Percentiles rank a stretch among this genome's conserved stretches.
phyloP scores from a whole-genome alignment of 495 filamentous ascomycete species.

The Filosporella fistucella region DNA sequence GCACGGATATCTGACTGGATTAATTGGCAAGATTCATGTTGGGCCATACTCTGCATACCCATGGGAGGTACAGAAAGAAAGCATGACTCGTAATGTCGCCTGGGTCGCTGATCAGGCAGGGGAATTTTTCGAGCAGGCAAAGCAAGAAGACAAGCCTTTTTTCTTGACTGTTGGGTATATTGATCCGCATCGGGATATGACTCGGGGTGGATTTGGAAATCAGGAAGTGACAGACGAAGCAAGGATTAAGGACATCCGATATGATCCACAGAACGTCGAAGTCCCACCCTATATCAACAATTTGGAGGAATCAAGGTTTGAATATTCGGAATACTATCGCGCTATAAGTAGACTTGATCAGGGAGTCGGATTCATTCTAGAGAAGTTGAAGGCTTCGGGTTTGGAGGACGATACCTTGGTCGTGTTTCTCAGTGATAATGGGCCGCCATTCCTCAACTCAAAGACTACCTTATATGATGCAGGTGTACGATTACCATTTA shows the following conservation, averaged over 20 bases:
- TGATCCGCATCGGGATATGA: slow-evolving; percentile 39
- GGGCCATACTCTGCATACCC: slow-evolving; percentile 34
- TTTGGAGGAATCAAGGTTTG: slow-evolving; percentile 30
- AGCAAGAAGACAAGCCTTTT: slow-evolving; percentile 27
- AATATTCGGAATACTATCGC: slow-evolving; percentile 40
- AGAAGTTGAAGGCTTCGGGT: slow-evolving; percentile 27
- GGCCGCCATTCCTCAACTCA: slow-evolving; percentile 42
- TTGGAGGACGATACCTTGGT: slow-evolving; percentile 34
- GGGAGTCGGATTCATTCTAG: slow-evolving; percentile 36
- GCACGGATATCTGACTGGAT: slow-evolving; percentile 34
- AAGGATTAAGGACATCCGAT: slow-evolving; percentile 10
- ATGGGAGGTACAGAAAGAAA: slow-evolving; percentile 35
- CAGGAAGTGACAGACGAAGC: slow-evolving; percentile 14
- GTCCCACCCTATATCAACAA: slow-evolving; percentile 33
- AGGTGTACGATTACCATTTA: slow-evolving; percentile 36
- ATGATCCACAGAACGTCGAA: slow-evolving; percentile 26
- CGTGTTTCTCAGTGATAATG: slow-evolving; percentile 42
- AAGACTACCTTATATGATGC: slow-evolving; percentile 45
- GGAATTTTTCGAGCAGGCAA: slow-evolving; percentile 31
- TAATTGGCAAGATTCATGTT: slow-evolving; percentile 44
- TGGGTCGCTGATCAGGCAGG: slow-evolving; percentile 30
- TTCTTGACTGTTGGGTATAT: slow-evolving; percentile 39
- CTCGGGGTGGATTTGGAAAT: slow-evolving; percentile 39
- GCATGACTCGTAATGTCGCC: slow-evolving; percentile 31
- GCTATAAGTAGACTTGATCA: slow-evolving; percentile 35